A percentile compares a stretch with the other conserved stretches of the same genome.
Conservation (phyloP, 352 stramenopile species). For the Phytopythium mirpurense region DNA sequence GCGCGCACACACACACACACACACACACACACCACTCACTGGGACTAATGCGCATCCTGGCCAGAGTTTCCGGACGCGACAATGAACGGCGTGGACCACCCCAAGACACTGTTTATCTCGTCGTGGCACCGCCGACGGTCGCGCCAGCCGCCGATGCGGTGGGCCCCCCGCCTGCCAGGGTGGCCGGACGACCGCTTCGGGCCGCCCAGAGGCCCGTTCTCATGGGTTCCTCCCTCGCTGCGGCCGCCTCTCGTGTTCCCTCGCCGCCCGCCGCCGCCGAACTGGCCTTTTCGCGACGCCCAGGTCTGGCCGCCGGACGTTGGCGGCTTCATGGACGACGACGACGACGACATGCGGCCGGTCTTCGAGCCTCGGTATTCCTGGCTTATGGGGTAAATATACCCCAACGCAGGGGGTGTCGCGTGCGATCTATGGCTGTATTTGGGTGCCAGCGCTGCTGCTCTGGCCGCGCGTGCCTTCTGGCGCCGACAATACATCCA, state of each 20-base stretch:
- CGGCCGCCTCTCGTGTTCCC: neutral
- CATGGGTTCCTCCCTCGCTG: neutral
- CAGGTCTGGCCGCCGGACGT: neutral
- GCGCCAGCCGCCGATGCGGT: neutral
- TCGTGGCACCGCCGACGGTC: slow-evolving; percentile 4
- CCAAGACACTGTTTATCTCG: slow-evolving; percentile 18
- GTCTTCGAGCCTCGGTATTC: slow-evolving; percentile 7
- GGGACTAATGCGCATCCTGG: neutral
- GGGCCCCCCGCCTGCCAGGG: neutral
- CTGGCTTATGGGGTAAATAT: slow-evolving; percentile 1
- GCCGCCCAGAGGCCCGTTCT: neutral
- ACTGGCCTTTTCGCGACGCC: neutral
- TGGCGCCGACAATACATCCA: too few species aligned
- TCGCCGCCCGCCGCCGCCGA: neutral
- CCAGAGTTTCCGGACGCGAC: slow-evolving; percentile 17
- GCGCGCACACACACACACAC: too few species aligned
- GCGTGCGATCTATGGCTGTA: too few species aligned
- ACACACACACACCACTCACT: too few species aligned
- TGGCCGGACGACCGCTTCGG: slow-evolving; percentile 1
- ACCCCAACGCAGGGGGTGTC: too few species aligned
- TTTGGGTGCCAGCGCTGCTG: too few species aligned
- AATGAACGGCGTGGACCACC: neutral
- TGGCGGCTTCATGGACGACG: neutral
- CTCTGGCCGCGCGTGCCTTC: too few species aligned
- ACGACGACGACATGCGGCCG: slow-evolving; percentile 1